These are phyloP conservation scores for Euphrasia confusa DNA, from an alignment of 257 asterid genomes.

Conservation along the genomic window DNA sequence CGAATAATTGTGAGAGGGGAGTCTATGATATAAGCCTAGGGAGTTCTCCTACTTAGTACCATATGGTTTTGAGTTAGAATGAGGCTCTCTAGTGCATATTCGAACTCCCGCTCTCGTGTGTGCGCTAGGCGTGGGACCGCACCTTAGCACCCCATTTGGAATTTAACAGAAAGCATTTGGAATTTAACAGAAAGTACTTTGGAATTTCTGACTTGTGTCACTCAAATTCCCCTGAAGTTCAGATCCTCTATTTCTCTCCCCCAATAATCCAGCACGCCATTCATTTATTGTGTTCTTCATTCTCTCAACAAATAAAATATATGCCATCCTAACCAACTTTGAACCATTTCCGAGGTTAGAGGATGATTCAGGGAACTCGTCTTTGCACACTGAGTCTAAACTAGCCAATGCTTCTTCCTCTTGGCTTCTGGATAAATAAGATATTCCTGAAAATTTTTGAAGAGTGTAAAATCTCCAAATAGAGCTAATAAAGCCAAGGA, in stretches of 20 bases:
- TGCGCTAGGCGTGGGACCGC: too few relatives aligned
- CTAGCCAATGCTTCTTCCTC: slow-evolving; percentile 68
- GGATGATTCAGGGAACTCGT: slow-evolving; percentile 36
- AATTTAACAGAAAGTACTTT: slow-evolving; percentile 75
- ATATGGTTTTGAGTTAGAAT: too few relatives aligned
- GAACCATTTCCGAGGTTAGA: slow-evolving; percentile 30
- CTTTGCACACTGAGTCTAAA: slow-evolving; percentile 40
- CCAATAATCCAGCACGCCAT: slow-evolving; percentile 67
- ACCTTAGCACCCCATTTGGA: too few relatives aligned
- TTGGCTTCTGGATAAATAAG: slow-evolving; percentile 98
- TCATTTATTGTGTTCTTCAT: slow-evolving; percentile 49
- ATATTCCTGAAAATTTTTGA: slow-evolving; percentile 84
- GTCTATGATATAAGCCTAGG: too few relatives aligned
- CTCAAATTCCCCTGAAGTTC: slow-evolving; percentile 36
- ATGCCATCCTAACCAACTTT: slow-evolving; percentile 59
- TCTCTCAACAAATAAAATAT: slow-evolving; percentile 76
- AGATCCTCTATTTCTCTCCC: slow-evolving; percentile 32
- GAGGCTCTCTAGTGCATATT: too few relatives aligned
- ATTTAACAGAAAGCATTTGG: too few relatives aligned
- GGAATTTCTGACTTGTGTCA: slow-evolving; percentile 39
- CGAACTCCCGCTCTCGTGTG: too few relatives aligned
- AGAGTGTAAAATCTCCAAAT: slow-evolving; percentile 14
- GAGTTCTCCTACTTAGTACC: too few relatives aligned
- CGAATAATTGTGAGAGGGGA: too few relatives aligned
- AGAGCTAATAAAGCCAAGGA: slow-evolving; percentile 6